phyloP scores from a whole-genome alignment of 2,329 filamentous ascomycete species.

The Colletotrichum plurivorum region DNA sequence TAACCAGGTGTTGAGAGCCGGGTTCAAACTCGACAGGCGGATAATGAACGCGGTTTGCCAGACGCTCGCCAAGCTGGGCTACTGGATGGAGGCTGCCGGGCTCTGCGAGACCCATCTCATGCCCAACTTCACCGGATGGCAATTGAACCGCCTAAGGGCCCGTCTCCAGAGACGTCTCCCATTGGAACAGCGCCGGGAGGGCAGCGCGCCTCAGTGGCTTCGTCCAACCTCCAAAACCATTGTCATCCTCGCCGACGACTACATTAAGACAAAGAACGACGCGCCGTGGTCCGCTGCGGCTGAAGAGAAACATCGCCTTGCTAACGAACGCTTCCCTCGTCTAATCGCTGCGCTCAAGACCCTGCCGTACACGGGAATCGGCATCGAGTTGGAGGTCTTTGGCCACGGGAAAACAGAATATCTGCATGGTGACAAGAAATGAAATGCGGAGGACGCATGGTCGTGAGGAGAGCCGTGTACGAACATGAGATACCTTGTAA shows the following conservation, averaged over 20 bases:
- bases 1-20: slow-evolving; percentile 69
- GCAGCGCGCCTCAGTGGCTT: slow-evolving; percentile 52
- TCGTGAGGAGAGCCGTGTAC: slow-evolving; percentile 8
- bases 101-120: slow-evolving; percentile 85
- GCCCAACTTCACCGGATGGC: slow-evolving; percentile 83
- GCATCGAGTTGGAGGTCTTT: slow-evolving; percentile 45
- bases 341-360: slow-evolving; percentile 57
- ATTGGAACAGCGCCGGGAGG: slow-evolving; percentile 56
- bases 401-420: neutral
- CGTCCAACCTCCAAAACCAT: slow-evolving; percentile 62
- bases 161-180: slow-evolving; percentile 49
- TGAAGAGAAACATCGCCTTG: slow-evolving; percentile 53
- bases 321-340: slow-evolving; percentile 57
- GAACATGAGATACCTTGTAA: slow-evolving; percentile 9
- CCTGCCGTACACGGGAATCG: slow-evolving; percentile 34
- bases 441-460: neutral
- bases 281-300: slow-evolving; percentile 64
- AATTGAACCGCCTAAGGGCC: slow-evolving; percentile 41
- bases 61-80: slow-evolving; percentile 72
- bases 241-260: slow-evolving; percentile 63
- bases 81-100: slow-evolving; percentile 77
- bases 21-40: slow-evolving; percentile 80
- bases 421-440: neutral
- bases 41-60: slow-evolving; percentile 88
- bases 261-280: slow-evolving; percentile 63